Percentiles rank a stretch among this genome's conserved stretches.
These are phyloP conservation scores for Paramyrothecium sp. DNA, from an alignment of 2,329 filamentous ascomycete genomes.

Conservation along the genomic window DNA sequence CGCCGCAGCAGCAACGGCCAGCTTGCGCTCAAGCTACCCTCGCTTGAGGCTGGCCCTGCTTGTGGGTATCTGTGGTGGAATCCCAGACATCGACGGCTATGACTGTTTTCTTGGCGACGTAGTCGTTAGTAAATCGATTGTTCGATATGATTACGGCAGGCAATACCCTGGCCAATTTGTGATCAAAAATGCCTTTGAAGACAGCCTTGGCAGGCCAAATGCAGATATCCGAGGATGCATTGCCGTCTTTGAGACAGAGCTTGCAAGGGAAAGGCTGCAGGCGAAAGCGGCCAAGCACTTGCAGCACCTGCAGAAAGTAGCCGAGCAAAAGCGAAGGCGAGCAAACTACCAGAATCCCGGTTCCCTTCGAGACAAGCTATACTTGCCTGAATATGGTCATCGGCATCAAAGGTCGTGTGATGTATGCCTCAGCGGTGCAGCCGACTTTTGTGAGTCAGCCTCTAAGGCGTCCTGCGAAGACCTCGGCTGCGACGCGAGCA, in stretches of 20 bases:
- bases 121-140: constrained; percentile 22
- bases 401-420: constrained; percentile 16
- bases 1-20: constrained; percentile 20
- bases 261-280: background rate
- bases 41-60: constrained; percentile 31
- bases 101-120: constrained; percentile 30
- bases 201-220: constrained; percentile 22
- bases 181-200: constrained; percentile 19
- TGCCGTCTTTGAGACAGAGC: constrained; percentile 13
- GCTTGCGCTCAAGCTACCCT: constrained; percentile 29
- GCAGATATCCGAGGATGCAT: constrained; percentile 26
- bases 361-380: constrained; percentile 21
- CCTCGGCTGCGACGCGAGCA: constrained; percentile 20
- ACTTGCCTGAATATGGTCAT: constrained; percentile 22
- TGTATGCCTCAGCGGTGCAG: constrained; percentile 5
- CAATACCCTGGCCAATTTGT: constrained; percentile 20
- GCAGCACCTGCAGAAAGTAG: background rate
- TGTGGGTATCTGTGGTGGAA: constrained; percentile 39
- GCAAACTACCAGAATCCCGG: constrained; percentile 20
- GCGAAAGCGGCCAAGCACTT: background rate
- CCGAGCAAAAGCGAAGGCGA: background rate
- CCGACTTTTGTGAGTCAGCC: constrained; percentile 19
- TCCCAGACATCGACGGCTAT: constrained; percentile 16
- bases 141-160: constrained; percentile 25
- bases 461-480: constrained; percentile 18